Base-by-base conservation (phyloP, 1,284 basidiomycete genomes). In the Hypsizygus ulmarius region DNA sequence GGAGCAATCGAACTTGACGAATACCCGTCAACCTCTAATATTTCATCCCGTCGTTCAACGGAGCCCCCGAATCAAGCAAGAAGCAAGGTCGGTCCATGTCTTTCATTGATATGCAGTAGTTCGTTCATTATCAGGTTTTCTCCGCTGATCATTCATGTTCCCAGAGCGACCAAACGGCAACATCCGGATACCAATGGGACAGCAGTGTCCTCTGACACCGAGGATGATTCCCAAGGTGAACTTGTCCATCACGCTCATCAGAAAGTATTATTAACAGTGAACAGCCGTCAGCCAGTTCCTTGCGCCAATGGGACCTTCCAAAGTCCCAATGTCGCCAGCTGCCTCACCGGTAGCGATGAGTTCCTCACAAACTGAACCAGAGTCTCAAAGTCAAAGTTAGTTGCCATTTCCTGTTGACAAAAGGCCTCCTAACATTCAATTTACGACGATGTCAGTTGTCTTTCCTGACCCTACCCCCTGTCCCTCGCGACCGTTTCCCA, bases 151-250 rank as follows among this genome's bases (percentile, higher is more conserved):
- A 3, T 16, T 45, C 35, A 11, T 43, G 33, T 15, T 37, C 40
- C 9, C 39, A 39, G 29, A 45, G 16, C 9, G 10, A 18, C 47
- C 16, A 39, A 40, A 16, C 32, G 36, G 25, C 43, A 37, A 37
- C 28, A 34, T 33, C 18, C 11, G 10, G 16, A 18, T 30, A 1
- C 18, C 19, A 7, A 37, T 29, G 14, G 29, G 32, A 43, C 14
- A 19, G 16, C 54, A 7, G 37, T 41, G 9, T 70, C 70, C 1
- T 72, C 70, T 8, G 68, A 72, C 28, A 72, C 70, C 5, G 70
- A 72, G 45, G 70, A 70, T 15, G 64, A 70, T 28, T 70, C 70
- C 1, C 70, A 70, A 65, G 61, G 71, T 70, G 51, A 1, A 14
- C 3, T 39, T 25, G 9, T 34, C 19, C 29, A 12, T 38, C 4